These are phyloP conservation scores for Laburnicola sp. DNA, from an alignment of 2,329 filamentous ascomycete genomes.

Conservation along the genomic window DNA sequence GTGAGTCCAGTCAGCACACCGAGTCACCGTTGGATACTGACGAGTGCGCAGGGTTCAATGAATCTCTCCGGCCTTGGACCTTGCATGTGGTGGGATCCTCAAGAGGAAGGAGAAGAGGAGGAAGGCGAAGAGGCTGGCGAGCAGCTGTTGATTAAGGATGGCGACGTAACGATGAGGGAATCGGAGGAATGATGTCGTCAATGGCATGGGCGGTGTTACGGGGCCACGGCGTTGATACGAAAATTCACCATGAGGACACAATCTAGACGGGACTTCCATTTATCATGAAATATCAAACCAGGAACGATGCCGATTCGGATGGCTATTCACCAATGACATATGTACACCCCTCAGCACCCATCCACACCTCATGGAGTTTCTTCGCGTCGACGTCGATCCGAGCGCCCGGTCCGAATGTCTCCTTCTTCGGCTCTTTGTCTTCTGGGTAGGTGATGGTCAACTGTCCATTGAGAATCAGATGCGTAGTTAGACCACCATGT, in stretches of 20 bases:
- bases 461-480: slow-evolving; percentile 67
- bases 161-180: slow-evolving; percentile 34
- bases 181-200: slow-evolving; percentile 21
- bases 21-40: slow-evolving; percentile 11
- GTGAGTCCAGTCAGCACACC: slow-evolving; percentile 30
- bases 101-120: slow-evolving; percentile 28
- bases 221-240: neutral
- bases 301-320: neutral
- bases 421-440: slow-evolving; percentile 59
- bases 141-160: slow-evolving; percentile 14
- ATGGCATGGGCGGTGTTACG: slow-evolving; percentile 13
- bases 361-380: slow-evolving; percentile 69
- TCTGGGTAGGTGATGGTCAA: slow-evolving; percentile 69
- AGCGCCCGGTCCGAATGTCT: slow-evolving; percentile 62
- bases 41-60: slow-evolving; percentile 48
- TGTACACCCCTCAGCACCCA: slow-evolving; percentile 67
- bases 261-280: too few species aligned
- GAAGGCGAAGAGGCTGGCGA: slow-evolving; percentile 29
- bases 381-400: slow-evolving; percentile 68
- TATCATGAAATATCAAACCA: too few species aligned
- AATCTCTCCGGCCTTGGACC: slow-evolving; percentile 53
- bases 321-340: slow-evolving; percentile 63
- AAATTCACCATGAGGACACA: too few species aligned
- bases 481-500: slow-evolving; percentile 67
- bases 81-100: slow-evolving; percentile 51